Conservation (phyloP, 257 asterid genomes). For the Verbascum thapsus region DNA sequence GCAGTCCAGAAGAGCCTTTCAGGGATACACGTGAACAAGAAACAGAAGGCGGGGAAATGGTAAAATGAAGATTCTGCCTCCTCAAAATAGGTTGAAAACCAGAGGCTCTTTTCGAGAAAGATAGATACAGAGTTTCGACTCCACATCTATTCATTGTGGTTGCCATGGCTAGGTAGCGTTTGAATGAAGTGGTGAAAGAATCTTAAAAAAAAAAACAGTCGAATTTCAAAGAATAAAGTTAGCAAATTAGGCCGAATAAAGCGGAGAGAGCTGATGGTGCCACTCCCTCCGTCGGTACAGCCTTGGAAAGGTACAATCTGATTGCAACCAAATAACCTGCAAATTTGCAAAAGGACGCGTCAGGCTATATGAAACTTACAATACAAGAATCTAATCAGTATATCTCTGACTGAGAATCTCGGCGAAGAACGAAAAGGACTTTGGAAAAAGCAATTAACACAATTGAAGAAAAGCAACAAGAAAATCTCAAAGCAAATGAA, state of each 20-base stretch:
- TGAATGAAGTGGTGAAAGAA: background rate
- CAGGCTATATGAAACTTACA: background rate
- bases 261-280: constrained; percentile 26
- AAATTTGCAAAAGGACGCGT: background rate
- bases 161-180: constrained; percentile 40
- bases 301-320: constrained; percentile 16
- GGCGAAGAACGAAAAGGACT: too few species aligned
- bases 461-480: background rate
- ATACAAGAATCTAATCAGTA: background rate
- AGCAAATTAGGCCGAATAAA: constrained; percentile 9
- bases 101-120: constrained; percentile 33
- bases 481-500: background rate
- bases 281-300: constrained; percentile 23
- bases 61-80: constrained; percentile 34
- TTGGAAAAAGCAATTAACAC: too few species aligned
- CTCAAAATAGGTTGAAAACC: constrained; percentile 31
- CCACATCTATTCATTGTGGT: constrained; percentile 51
- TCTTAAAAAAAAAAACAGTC: too few species aligned
- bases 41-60: constrained; percentile 30
- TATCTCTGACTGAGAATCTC: background rate
- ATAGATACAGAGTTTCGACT: constrained; percentile 40
- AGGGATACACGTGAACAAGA: constrained; percentile 27
- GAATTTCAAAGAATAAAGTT: constrained; percentile 20
- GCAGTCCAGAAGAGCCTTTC: constrained; percentile 30
- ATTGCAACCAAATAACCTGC: constrained; percentile 31